A percentile compares a stretch with the other conserved stretches of the same genome.
Evolutionary conservation across 1,284 basidiomycete species (phyloP).

Genomic region (Austroboletus novae-zelandiae): DNA sequence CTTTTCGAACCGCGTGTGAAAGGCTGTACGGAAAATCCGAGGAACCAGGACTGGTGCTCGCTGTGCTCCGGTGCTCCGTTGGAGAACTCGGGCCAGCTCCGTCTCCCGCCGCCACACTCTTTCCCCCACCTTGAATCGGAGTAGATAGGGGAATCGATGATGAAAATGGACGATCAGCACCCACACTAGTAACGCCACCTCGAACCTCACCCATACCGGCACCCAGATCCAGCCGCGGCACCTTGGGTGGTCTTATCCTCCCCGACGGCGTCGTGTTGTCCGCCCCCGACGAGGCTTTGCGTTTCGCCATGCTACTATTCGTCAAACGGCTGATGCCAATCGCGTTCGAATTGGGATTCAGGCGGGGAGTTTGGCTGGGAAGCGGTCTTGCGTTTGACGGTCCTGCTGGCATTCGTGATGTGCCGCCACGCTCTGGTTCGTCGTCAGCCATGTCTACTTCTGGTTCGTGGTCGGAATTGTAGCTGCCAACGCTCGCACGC

Average conservation of each 20-base stretch:
- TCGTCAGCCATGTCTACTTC: conserved; percentile 21
- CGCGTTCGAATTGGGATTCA: background rate
- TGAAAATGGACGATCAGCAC: background rate
- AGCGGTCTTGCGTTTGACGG: background rate
- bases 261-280: conserved; percentile 3
- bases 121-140: background rate
- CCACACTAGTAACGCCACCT: background rate
- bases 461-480: conserved; percentile 14
- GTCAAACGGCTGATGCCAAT: background rate
- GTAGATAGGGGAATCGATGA: background rate
- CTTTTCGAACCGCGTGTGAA: conserved; percentile 16
- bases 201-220: background rate
- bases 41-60: background rate
- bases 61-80: background rate
- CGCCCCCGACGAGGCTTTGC: conserved; percentile 20
- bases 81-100: background rate
- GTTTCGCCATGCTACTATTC: conserved; percentile 12
- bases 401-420: background rate
- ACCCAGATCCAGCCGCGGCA: conserved; percentile 17
- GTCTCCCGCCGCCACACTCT: background rate
- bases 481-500: conserved; percentile 1
- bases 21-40: conserved; percentile 17
- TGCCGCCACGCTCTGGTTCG: conserved; percentile 11
- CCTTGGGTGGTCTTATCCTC: conserved; percentile 15
- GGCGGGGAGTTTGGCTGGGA: background rate